Evolutionary conservation across 345 rosid genomes (phyloP).

Genomic region (Trapa incisa): DNA sequence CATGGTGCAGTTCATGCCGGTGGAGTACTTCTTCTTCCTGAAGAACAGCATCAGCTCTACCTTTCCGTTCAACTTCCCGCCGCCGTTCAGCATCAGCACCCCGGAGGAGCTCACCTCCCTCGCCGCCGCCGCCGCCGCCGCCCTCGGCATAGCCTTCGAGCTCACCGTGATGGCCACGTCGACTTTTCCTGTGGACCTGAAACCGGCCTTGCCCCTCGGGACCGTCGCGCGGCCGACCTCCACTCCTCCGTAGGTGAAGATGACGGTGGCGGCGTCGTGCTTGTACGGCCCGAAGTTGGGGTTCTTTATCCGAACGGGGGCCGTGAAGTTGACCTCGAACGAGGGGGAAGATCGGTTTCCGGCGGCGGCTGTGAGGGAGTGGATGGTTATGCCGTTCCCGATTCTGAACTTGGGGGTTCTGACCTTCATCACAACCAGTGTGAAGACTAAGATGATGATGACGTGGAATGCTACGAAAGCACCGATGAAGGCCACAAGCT

Average conservation of each 20-base stretch:
- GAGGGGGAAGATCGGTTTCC: constrained; percentile 1
- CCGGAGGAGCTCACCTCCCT: constrained; percentile 2
- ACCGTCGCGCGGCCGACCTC: background rate
- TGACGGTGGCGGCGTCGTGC: constrained; percentile 3
- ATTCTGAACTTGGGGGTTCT: constrained; percentile 1
- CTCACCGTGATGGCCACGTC: background rate
- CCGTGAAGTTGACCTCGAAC: background rate
- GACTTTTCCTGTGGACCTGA: constrained; percentile 6
- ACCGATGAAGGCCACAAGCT: background rate
- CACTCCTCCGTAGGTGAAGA: constrained; percentile 1
- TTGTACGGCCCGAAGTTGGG: constrained; percentile 7
- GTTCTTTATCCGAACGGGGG: constrained; percentile 3
- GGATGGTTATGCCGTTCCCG: background rate
- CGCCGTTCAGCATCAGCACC: constrained; percentile 6
- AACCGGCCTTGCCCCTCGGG: background rate
- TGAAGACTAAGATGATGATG: background rate
- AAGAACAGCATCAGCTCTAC: constrained; percentile 8
- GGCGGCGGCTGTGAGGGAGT: background rate
- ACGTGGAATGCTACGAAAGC: background rate
- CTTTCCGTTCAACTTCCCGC: constrained; percentile 9
- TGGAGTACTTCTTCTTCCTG: constrained; percentile 9
- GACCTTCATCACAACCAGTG: constrained; percentile 1
- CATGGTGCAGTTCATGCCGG: constrained; percentile 14
- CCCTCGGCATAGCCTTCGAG: background rate
- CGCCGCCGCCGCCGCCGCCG: background rate